Evolutionary conservation across 371 early-diverging fungal genomes (phyloP).

Genomic region (Entomophthora muscae): DNA sequence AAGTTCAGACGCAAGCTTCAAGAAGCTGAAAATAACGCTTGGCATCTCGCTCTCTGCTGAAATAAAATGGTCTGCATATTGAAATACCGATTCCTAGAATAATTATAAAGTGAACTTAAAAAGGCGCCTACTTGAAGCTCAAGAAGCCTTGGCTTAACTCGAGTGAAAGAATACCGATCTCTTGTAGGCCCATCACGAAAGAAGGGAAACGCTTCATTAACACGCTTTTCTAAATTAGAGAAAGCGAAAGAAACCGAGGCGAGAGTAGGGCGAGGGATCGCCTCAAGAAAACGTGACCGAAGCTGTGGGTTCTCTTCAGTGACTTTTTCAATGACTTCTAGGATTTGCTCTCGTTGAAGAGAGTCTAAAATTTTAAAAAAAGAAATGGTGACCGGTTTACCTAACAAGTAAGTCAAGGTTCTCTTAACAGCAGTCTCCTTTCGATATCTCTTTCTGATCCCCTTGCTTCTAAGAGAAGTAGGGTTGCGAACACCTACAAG

Average conservation of each 20-base stretch:
- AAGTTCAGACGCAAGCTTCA: constrained; percentile 52
- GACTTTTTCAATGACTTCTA: constrained; percentile 46
- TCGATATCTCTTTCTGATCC: constrained; percentile 1
- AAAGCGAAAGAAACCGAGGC: constrained; percentile 49
- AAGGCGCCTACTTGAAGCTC: constrained; percentile 37
- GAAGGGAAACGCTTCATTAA: constrained; percentile 69
- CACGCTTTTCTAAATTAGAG: constrained; percentile 39
- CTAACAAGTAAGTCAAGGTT: constrained; percentile 7
- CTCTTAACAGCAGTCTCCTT: background rate
- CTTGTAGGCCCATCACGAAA: constrained; percentile 53
- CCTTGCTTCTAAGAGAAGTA: constrained; percentile 1
- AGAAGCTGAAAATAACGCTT: constrained; percentile 50
- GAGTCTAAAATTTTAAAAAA: constrained; percentile 22
- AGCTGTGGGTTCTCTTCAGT: constrained; percentile 52
- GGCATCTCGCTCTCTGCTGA: constrained; percentile 47
- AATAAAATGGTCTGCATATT: constrained; percentile 77
- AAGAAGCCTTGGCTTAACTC: constrained; percentile 53
- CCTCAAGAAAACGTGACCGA: constrained; percentile 42
- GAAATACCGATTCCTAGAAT: constrained; percentile 43
- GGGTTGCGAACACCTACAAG: background rate
- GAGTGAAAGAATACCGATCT: constrained; percentile 76
- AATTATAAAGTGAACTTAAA: background rate
- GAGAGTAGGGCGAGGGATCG: constrained; percentile 78
- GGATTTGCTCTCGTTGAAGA: constrained; percentile 51
- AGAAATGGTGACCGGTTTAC: constrained; percentile 1